Percentiles rank a stretch among this genome's conserved stretches.
phyloP scores from a whole-genome alignment of 2,329 filamentous ascomycete genomes.

The Diaporthe caulivora region DNA sequence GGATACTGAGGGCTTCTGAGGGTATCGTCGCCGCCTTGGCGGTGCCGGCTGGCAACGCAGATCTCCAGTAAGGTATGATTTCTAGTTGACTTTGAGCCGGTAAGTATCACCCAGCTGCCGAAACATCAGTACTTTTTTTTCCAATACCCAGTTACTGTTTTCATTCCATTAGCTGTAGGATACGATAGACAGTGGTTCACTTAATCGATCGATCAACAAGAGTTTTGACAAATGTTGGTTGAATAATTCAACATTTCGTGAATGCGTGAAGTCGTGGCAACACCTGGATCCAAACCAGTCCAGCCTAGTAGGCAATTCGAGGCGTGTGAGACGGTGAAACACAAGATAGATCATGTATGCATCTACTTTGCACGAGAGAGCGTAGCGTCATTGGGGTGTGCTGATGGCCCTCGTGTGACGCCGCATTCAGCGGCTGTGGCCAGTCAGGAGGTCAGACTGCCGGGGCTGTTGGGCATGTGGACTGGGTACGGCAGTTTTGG shows the following conservation, averaged over 20 bases:
- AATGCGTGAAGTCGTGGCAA: not conserved
- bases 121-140: not conserved
- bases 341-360: constrained; percentile 19
- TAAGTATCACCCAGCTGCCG: constrained; percentile 40
- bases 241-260: not conserved
- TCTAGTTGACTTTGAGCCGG: constrained; percentile 42
- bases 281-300: not conserved
- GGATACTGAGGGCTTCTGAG: constrained; percentile 25
- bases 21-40: constrained; percentile 15
- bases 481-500: constrained; percentile 7
- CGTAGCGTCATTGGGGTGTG: constrained; percentile 32
- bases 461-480: constrained; percentile 10
- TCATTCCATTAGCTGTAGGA: constrained; percentile 31
- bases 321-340: not conserved
- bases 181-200: constrained; percentile 27
- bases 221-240: not conserved
- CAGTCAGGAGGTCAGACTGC: constrained; percentile 37
- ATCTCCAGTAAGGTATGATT: constrained; percentile 36
- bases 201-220: constrained; percentile 23
- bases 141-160: constrained; percentile 23
- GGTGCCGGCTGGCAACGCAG: constrained; percentile 42
- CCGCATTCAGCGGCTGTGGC: constrained; percentile 9
- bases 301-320: not conserved
- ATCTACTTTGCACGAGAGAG: not conserved
- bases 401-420: constrained; percentile 29